Evolutionary conservation across 495 filamentous ascomycete species (phyloP).

Genomic region (Acidiella bohemica): DNA sequence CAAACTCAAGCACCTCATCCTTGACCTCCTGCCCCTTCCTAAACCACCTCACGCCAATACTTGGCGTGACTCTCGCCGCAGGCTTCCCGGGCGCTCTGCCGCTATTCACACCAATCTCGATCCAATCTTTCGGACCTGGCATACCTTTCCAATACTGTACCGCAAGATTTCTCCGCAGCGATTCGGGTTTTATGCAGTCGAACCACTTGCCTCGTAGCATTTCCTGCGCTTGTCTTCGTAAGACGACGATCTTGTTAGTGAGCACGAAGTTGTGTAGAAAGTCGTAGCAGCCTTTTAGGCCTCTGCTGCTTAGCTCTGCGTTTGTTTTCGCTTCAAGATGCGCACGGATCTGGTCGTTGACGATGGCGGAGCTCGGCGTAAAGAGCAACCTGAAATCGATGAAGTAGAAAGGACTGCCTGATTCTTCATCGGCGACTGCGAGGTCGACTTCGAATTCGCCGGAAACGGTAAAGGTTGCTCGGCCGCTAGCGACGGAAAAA

Average conservation of each 20-base stretch:
- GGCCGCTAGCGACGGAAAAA: conserved; percentile 62
- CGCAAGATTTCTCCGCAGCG: conserved; percentile 61
- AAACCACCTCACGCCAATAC: conserved; percentile 68
- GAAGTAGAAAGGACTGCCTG: conserved; percentile 72
- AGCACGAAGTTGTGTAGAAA: conserved; percentile 73
- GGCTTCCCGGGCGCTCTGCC: conserved; percentile 35
- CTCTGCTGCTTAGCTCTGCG: conserved; percentile 44
- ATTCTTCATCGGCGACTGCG: conserved; percentile 69
- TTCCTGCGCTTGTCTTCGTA: conserved; percentile 60
- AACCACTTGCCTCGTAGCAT: conserved; percentile 58
- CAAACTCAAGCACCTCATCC: conserved; percentile 48
- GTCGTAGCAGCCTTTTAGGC: conserved; percentile 65
- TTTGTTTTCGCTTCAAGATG: conserved; percentile 62
- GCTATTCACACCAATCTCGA: conserved; percentile 70
- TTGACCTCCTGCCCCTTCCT: conserved; percentile 61
- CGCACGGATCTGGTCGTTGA: conserved; percentile 42
- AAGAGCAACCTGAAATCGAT: conserved; percentile 83
- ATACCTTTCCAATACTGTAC: conserved; percentile 80
- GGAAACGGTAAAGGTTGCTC: conserved; percentile 70
- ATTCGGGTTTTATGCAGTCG: conserved; percentile 57
- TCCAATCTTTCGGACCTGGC: conserved; percentile 64
- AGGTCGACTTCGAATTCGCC: conserved; percentile 90
- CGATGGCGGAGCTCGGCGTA: conserved; percentile 48
- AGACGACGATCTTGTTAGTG: conserved; percentile 72
- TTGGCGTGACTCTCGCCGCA: conserved; percentile 27